Percentiles rank a stretch among this genome's conserved stretches.
These are phyloP conservation scores for Cydonia oblonga DNA, from an alignment of 331 rosid genomes.

Conservation along the genomic window DNA sequence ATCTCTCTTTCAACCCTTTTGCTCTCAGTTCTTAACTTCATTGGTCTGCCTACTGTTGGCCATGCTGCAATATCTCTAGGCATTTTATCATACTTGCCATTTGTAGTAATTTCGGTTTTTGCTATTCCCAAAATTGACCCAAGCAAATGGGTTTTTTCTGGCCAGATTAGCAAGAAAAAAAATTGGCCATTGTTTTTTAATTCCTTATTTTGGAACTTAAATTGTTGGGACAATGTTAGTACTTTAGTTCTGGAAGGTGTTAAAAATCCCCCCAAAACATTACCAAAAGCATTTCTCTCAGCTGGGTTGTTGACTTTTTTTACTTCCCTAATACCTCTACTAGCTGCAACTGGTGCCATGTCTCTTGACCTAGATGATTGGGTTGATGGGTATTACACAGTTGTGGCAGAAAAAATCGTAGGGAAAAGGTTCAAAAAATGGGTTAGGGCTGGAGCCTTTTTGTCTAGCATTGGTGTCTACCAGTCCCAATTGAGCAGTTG, in stretches of 20 bases:
- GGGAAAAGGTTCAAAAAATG: slow-evolving; percentile 51
- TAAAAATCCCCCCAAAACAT: slow-evolving; percentile 14
- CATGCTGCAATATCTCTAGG: slow-evolving; percentile 19
- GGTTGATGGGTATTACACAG: slow-evolving; percentile 49
- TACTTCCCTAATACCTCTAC: slow-evolving; percentile 22
- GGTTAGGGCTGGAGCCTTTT: slow-evolving; percentile 56
- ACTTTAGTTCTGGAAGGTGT: slow-evolving; percentile 29
- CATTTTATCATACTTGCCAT: slow-evolving; percentile 25
- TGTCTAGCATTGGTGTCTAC: slow-evolving; percentile 50
- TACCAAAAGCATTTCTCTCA: slow-evolving; percentile 24
- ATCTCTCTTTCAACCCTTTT: slow-evolving; percentile 18
- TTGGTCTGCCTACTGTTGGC: slow-evolving; percentile 24
- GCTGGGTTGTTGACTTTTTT: slow-evolving; percentile 24
- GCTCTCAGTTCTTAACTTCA: slow-evolving; percentile 19
- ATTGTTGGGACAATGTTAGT: slow-evolving; percentile 37
- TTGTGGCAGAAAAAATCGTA: slow-evolving; percentile 39
- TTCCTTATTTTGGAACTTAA: slow-evolving; percentile 36
- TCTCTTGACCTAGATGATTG: slow-evolving; percentile 31
- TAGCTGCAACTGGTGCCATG: slow-evolving; percentile 21
- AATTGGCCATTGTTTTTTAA: slow-evolving; percentile 30
- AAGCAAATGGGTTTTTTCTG: slow-evolving; percentile 16
- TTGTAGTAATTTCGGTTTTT: slow-evolving; percentile 3
- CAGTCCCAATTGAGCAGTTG: slow-evolving; percentile 77
- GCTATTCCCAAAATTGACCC: slow-evolving; percentile 36
- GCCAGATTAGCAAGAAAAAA: slow-evolving; percentile 8